Evolutionary conservation across 1,284 basidiomycete genomes (phyloP), one percentile per base, ranked within the genome.

Genomic region (Fomitopsis palustris): DNA sequence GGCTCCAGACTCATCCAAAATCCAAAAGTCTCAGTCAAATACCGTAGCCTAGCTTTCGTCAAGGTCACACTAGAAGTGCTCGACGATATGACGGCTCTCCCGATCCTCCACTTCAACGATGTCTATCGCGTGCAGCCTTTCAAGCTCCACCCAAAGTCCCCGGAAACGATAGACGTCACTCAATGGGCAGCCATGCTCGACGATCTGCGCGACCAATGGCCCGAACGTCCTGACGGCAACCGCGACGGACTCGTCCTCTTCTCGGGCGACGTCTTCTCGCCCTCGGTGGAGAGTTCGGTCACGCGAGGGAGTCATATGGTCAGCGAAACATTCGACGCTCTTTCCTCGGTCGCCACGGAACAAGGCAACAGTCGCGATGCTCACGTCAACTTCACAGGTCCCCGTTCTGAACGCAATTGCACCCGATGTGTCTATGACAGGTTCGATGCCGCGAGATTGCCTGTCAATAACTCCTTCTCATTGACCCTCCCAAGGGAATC

Each of bases 271-370:
- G 77, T 92, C 4, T 95, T 95, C 71, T 87, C 88, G 19, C 94
- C 93, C 0, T 92, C 90, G 3, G 83, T 94, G 0, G 93, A 96
- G 74, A 92, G 88, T 66, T 87, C 88, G 8, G 87, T 97, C 23
- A 96, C 94, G 3, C 78, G 95, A 71, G 95, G 95, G 43, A 93
- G 89, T 61, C 93, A 96, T 81, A 92, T 96, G 92, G 92, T 93
- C 65, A 67, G 80, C 61, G 53, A 61, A 27, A 27, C 23, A 12
- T 21, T 47, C 2, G 4, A 37, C 23, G 25, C 6, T 37, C 6
- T 21, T 42, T n/a, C 17, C 31, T 5, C 39, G 37, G 19, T 27
- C 23, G 38, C 29, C 5, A 47, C 38, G 27, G 29, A 8, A 38
- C 39, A 29, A 4, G 25, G 9, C 49, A n/a, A 47, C 38, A 3